These are phyloP conservation scores for Blastobotrys ciferrii DNA, from an alignment of 1,139 yeast species.

Conservation along the genomic window DNA sequence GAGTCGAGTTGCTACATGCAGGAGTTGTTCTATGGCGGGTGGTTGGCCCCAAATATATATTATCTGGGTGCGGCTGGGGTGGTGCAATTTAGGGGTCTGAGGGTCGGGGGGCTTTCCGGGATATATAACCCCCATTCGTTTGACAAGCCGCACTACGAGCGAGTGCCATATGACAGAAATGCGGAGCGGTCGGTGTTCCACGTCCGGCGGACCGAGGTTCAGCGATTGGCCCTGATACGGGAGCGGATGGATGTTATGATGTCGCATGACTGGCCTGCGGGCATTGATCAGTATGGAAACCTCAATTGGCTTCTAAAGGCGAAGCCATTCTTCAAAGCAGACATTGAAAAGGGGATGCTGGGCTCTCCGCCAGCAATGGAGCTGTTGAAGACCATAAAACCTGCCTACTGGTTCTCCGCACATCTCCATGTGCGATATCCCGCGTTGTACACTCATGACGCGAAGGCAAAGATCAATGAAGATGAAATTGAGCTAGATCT, in stretches of 20 bases:
- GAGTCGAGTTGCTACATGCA: slow-evolving; percentile 79
- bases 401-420: slow-evolving; percentile 81
- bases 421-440: slow-evolving; percentile 78
- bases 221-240: slow-evolving; percentile 49
- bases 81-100: slow-evolving; percentile 68
- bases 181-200: slow-evolving; percentile 68
- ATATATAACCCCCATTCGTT: slow-evolving; percentile 60
- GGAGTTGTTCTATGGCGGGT: slow-evolving; percentile 84
- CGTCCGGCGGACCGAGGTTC: slow-evolving; percentile 60
- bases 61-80: slow-evolving; percentile 79
- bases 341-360: slow-evolving; percentile 55
- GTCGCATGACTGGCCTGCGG: slow-evolving; percentile 95
- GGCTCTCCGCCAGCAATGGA: slow-evolving; percentile 76
- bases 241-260: slow-evolving; percentile 52
- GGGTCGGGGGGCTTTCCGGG: slow-evolving; percentile 83
- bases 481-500: slow-evolving; percentile 47
- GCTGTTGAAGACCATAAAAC: slow-evolving; percentile 54
- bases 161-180: slow-evolving; percentile 48
- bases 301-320: slow-evolving; percentile 43
- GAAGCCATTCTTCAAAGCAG: slow-evolving; percentile 69
- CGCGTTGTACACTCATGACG: slow-evolving; percentile 49
- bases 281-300: slow-evolving; percentile 68
- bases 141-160: slow-evolving; percentile 41
- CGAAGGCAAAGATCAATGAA: slow-evolving; percentile 25
- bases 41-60: slow-evolving; percentile 91